A percentile compares a stretch with the other conserved stretches of the same genome.
These are phyloP conservation scores for Ceratocystis eucalypticola DNA, from an alignment of 2,329 filamentous ascomycete species.

Conservation along the genomic window DNA sequence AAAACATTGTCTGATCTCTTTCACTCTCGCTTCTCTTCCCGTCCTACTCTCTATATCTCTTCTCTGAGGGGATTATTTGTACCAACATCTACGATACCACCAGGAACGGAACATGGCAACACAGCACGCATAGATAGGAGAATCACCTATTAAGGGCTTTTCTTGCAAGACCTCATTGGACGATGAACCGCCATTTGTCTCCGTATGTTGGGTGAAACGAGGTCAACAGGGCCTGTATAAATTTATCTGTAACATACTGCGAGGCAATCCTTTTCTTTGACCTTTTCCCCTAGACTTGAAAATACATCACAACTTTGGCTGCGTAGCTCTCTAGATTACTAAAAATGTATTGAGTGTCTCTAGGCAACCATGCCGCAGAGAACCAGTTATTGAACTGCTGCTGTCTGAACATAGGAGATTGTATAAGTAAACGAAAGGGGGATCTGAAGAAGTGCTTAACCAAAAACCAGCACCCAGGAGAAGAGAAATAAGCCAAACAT, in stretches of 20 bases:
- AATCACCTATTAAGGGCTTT: background rate
- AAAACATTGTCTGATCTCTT: background rate
- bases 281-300: background rate
- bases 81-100: conserved; percentile 7
- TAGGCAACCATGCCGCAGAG: background rate
- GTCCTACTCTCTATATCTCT: background rate
- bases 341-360: background rate
- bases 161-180: background rate
- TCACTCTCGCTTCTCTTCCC: background rate
- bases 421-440: conserved; percentile 2
- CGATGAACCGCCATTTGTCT: background rate
- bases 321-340: background rate
- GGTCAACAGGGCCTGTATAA: background rate
- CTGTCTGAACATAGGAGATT: conserved; percentile 1
- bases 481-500: background rate
- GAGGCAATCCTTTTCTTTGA: background rate
- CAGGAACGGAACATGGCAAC: background rate
- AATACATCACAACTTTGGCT: background rate
- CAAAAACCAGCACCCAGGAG: background rate
- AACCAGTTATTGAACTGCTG: background rate
- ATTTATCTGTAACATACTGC: background rate
- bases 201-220: background rate
- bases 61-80: background rate
- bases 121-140: background rate
- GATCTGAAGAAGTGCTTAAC: background rate